Evolutionary conservation across 2,329 filamentous ascomycete species (phyloP), one percentile per base, ranked within the genome.

Genomic region (Ascochyta pisi): DNA sequence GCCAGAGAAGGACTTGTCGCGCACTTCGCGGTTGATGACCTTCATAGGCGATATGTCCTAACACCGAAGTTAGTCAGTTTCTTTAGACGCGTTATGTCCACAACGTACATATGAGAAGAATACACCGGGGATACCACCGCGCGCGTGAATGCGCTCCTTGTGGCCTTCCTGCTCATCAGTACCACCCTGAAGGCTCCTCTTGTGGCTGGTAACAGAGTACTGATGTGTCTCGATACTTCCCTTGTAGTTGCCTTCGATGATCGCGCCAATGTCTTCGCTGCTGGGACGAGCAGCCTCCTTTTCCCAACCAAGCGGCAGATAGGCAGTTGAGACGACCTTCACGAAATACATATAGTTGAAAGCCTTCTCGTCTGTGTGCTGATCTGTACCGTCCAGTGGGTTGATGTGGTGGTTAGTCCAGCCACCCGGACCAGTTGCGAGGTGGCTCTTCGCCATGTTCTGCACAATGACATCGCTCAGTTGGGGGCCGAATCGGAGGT

Each of bases 321-420:
- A 99, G 1, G 92, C 94, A 1, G 95, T 99, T 3, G 91, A 92
- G 29, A 99, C 95, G 54, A 99, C 95, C 83, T 99, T 99, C 78
- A 99, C 84, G 77, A 99, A 99, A 82, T 99, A 99, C 92, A 98
- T 96, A 77, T 89, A 99, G 81, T 97, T 99, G 83, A 84, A 97
- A 62, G 90, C 90, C 65, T 91, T 86, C 70, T 97, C 92, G 33
- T 84, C 81, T 2, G 92, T 96, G 48, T 83, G 79, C 81, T 98
- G 92, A 61, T 84, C 80, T 3, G 89, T 90, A 49, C 84, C 83
- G 71, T 99, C 96, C 4, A 99, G 86, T 4, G 95, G 95, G 77
- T 98, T 97, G 65, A 91, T 78, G 76, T 98, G 92, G 78, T 96
- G 91, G 77, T 92, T 93, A 10, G 90, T 92, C 91, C 91, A 96